Base-by-base conservation (phyloP, 2,329 filamentous ascomycete species). In the Fusarium falciforme region DNA sequence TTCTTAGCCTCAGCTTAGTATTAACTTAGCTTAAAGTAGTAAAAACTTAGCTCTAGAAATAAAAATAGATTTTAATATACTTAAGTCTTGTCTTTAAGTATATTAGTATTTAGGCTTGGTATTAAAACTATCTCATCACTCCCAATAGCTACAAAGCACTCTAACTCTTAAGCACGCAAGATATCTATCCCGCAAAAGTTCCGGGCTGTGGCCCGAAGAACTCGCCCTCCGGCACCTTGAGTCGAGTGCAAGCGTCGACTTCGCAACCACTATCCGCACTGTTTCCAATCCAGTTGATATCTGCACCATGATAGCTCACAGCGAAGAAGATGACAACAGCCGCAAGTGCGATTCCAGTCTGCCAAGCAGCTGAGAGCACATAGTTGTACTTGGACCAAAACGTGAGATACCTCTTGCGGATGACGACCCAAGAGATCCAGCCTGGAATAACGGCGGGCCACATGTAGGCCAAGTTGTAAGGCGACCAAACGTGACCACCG, bases 321-420 rank as follows among this genome's bases (percentile, higher is more conserved):
- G 83, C 82, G 66, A 89, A 89, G 79, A 88, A 86, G 59, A 88
- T 86, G 52, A 89, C 71, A n/a, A 88, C 79, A 5, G 80, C 86
- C 0, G 85, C 77, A 35, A 89, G 80, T 10, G 86, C 86, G 22
- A 89, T 83, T 1, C 82, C 86, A 0, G 83, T 81, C 3, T 82
- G 84, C 67, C 86, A 84, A 1, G 86, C 81, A 1, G 86, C 85
- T 1, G 87, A 86, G 2, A 87, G 79, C 6, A 87, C 85, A 63
- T 86, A 88, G 72, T 87, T 84, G 74, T 83, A 83, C 79, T 87
- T 87, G 66, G 85, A 82, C 87, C 87, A 89, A 72, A 87, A 85
- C 0, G 76, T 82, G 17, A 87, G 81, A 72, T 84, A 87, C 12
- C 85, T 82, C 38, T 76, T 77, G 55, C 84, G 84, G 54, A 87